Percentiles rank a stretch among this genome's conserved stretches.
These are phyloP conservation scores for Quillaja saponaria DNA, from an alignment of 306 rosid species.

Conservation along the genomic window DNA sequence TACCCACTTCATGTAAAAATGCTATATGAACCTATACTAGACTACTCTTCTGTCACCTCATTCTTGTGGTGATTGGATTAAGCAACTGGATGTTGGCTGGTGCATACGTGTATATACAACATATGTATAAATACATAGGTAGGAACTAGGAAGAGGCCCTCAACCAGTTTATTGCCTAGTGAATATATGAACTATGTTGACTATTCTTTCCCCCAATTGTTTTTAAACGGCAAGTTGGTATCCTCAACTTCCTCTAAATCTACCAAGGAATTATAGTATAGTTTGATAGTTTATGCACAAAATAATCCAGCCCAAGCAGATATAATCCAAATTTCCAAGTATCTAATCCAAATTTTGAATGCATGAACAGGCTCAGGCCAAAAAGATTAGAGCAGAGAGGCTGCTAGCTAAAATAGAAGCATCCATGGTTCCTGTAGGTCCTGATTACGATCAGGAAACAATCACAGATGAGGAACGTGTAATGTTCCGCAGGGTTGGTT, in stretches of 20 bases:
- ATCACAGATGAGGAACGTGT: slow-evolving; percentile 92
- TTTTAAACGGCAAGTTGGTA: no score
- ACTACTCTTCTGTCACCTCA: background rate
- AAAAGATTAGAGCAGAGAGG: slow-evolving; percentile 76
- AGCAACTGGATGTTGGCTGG: background rate
- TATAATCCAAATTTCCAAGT: background rate
- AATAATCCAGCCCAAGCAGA: slow-evolving; percentile 12
- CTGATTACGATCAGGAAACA: slow-evolving; percentile 84
- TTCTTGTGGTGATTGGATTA: background rate
- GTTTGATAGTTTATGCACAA: background rate
- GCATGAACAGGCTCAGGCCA: slow-evolving; percentile 69
- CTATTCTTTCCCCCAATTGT: no score
- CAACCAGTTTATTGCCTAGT: no score
- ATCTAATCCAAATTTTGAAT: slow-evolving; percentile 24
- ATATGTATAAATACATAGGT: background rate
- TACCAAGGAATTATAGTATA: background rate
- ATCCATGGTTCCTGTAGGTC: slow-evolving; percentile 76
- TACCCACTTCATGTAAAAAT: no score
- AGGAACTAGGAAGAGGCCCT: no score
- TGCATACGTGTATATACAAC: background rate
- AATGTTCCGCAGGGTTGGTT: slow-evolving; percentile 88
- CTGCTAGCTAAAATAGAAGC: slow-evolving; percentile 68
- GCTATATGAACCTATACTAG: background rate
- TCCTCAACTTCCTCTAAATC: no score
- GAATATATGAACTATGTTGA: no score